Conservation (phyloP, 257 asterid species). For the Solanum virginianum region DNA sequence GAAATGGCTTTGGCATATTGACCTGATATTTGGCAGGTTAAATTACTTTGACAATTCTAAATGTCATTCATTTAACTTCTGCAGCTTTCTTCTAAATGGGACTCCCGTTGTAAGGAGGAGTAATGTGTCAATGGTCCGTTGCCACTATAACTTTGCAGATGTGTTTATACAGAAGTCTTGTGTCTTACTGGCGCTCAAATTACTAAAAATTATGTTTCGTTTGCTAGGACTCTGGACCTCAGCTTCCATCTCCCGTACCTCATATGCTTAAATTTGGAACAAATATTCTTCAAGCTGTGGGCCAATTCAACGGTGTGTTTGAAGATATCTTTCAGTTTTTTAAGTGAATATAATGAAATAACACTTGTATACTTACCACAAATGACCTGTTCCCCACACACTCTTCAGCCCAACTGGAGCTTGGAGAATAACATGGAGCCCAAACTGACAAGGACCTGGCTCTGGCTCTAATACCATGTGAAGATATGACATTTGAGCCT, state of each 20-base stretch:
- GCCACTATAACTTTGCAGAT: not conserved
- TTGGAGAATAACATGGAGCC: too few species aligned
- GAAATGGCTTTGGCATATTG: not conserved
- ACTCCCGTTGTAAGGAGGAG: slow-evolving; percentile 66
- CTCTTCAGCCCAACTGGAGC: too few species aligned
- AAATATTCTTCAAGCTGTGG: slow-evolving; percentile 88
- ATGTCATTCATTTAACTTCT: slow-evolving; percentile 9
- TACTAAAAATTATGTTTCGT: slow-evolving; percentile 1
- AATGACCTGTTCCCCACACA: too few species aligned
- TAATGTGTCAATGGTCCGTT: slow-evolving; percentile 42
- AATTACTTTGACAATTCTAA: not conserved
- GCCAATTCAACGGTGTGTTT: slow-evolving; percentile 68
- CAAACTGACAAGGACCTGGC: too few species aligned
- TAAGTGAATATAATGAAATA: not conserved
- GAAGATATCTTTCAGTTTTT: not conserved
- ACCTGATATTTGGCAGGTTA: not conserved
- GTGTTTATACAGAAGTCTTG: not conserved
- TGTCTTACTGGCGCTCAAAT: not conserved
- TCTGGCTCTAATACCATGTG: too few species aligned
- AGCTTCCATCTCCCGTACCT: slow-evolving; percentile 55
- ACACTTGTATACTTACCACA: too few species aligned
- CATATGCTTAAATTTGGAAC: slow-evolving; percentile 65
- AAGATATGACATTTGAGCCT: too few species aligned
- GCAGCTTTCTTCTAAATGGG: slow-evolving; percentile 90
- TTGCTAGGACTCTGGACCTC: slow-evolving; percentile 76